A percentile compares a stretch with the other conserved stretches of the same genome.
These are phyloP conservation scores for Pseudozyma sp. DNA, from an alignment of 1,284 basidiomycete genomes.

Conservation along the genomic window DNA sequence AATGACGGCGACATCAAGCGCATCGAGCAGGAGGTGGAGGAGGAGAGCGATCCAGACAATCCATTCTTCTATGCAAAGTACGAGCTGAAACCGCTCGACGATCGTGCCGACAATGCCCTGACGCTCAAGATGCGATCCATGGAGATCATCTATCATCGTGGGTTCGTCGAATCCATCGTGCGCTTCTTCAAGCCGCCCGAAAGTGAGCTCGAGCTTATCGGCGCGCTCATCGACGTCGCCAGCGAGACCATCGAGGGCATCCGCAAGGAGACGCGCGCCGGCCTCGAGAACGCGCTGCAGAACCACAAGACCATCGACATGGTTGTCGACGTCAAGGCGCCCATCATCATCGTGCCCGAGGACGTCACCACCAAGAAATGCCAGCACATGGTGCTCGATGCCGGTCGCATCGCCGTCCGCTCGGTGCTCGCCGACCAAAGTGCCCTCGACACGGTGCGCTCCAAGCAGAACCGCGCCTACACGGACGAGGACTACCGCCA, in stretches of 20 bases:
- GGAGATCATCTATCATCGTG: conserved; percentile 96
- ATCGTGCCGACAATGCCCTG: conserved; percentile 89
- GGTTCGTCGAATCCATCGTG: conserved; percentile 92
- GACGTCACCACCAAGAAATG: conserved; percentile 80
- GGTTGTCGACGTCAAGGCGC: conserved; percentile 95
- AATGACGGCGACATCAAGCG: conserved; percentile 47
- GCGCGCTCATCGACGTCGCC: conserved; percentile 78
- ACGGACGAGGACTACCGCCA: conserved; percentile 87
- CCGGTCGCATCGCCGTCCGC: conserved; percentile 93
- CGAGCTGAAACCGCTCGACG: conserved; percentile 92
- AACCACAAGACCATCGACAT: conserved; percentile 95
- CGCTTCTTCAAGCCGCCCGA: conserved; percentile 94
- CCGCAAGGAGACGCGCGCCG: conserved; percentile 92
- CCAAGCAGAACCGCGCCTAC: conserved; percentile 88
- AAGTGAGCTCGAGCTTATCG: conserved; percentile 94
- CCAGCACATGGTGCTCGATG: conserved; percentile 92
- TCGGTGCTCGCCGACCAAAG: conserved; percentile 89
- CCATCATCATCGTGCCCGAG: conserved; percentile 96
- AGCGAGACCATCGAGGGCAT: conserved; percentile 94
- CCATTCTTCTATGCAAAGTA: conserved; percentile 94
- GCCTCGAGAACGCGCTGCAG: conserved; percentile 91
- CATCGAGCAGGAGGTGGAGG: conserved; percentile 64
- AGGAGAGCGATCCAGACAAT: conserved; percentile 70
- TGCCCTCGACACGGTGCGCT: conserved; percentile 81
- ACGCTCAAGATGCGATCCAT: conserved; percentile 93